Percentiles rank a stretch among this genome's conserved stretches.
These are phyloP conservation scores for Pseudozyma sp. DNA, from an alignment of 1,284 basidiomycete species.

Conservation along the genomic window DNA sequence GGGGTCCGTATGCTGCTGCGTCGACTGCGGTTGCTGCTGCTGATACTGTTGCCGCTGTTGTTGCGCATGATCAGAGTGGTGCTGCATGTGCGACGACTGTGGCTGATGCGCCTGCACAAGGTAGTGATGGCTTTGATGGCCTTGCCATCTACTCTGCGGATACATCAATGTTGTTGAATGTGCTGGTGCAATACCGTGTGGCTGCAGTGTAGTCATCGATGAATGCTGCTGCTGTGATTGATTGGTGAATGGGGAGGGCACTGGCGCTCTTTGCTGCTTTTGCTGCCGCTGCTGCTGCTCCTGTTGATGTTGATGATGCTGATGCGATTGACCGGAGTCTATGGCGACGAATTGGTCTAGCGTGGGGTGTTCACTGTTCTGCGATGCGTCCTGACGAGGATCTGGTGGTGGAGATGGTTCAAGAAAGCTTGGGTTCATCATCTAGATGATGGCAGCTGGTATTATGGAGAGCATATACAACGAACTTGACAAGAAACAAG, in stretches of 20 bases:
- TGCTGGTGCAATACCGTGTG: not conserved
- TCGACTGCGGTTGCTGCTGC: constrained; percentile 1
- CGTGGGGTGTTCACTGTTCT: not conserved
- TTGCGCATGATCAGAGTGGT: not conserved
- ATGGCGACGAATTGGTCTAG: not conserved
- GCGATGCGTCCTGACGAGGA: constrained; percentile 1
- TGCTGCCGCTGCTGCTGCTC: constrained; percentile 3
- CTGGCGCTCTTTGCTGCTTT: not conserved
- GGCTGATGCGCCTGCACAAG: constrained; percentile 3
- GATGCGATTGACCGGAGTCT: not conserved
- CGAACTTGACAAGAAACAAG: not conserved
- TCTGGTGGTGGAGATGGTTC: constrained; percentile 15
- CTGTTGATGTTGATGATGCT: constrained; percentile 2
- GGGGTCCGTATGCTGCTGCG: not conserved
- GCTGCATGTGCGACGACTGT: constrained; percentile 3
- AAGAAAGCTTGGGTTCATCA: constrained; percentile 24
- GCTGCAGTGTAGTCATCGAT: not conserved
- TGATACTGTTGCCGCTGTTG: constrained; percentile 5
- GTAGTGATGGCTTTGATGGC: constrained; percentile 11
- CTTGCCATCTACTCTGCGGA: constrained; percentile 8
- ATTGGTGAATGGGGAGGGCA: not conserved
- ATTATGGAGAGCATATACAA: constrained; percentile 4
- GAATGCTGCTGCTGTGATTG: not conserved
- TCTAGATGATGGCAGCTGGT: constrained; percentile 10
- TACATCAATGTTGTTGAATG: constrained; percentile 16